Evolutionary conservation across 179 eudicot genomes (phyloP).

Genomic region (Pouteria campechiana): DNA sequence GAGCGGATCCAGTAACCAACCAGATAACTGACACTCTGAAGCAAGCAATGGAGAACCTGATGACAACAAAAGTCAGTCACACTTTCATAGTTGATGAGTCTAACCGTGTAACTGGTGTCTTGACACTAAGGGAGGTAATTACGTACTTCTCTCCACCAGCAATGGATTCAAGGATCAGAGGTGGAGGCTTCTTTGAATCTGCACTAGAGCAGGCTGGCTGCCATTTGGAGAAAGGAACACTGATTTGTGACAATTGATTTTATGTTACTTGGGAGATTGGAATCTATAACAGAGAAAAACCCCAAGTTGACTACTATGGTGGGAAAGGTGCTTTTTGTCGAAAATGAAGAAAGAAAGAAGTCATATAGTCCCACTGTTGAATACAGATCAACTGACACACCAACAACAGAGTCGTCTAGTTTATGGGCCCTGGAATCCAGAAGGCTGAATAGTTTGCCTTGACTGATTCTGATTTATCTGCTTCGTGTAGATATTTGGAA

Average conservation of each 20-base stretch:
- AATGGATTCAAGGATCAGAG: conserved; percentile 28
- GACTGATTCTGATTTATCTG: too few species aligned
- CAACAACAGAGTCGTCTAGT: too few species aligned
- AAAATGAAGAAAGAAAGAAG: too few species aligned
- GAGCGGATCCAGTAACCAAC: conserved; percentile 26
- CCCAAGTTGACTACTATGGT: too few species aligned
- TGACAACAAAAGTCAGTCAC: conserved; percentile 12
- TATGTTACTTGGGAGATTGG: too few species aligned
- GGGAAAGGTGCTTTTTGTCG: too few species aligned
- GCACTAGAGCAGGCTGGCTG: conserved; percentile 33
- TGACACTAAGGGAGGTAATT: conserved; percentile 30
- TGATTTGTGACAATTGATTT: conserved; percentile 13
- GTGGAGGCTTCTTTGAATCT: conserved; percentile 29
- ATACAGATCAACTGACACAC: too few species aligned
- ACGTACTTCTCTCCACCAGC: conserved; percentile 36
- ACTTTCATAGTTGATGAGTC: conserved; percentile 29
- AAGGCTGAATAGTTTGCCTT: too few species aligned
- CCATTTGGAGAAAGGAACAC: conserved; percentile 18
- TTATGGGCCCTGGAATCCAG: too few species aligned
- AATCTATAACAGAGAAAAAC: too few species aligned
- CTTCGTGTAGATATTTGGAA: too few species aligned
- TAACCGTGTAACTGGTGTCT: conserved; percentile 8
- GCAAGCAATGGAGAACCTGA: conserved; percentile 27
- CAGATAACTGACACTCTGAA: conserved; percentile 17
- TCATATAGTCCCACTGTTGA: too few species aligned